Evolutionary conservation across 2,329 filamentous ascomycete species (phyloP).

Genomic region (Cylindrodendrum hubeiense): DNA sequence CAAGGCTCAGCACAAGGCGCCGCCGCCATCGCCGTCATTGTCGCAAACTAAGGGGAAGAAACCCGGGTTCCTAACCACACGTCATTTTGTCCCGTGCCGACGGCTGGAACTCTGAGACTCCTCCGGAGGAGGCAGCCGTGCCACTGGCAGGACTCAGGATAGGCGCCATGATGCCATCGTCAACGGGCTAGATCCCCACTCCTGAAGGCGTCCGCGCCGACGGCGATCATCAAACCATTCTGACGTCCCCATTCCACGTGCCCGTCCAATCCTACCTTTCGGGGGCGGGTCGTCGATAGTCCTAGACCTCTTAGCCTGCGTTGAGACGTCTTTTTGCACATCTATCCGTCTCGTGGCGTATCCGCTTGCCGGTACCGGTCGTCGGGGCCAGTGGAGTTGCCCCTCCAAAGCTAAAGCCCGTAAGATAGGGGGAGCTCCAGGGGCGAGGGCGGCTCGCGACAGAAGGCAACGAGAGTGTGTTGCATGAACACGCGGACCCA

Average conservation of each 20-base stretch:
- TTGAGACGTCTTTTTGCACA: background rate
- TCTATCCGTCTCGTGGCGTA: background rate
- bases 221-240: constrained; percentile 23
- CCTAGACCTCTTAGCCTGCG: background rate
- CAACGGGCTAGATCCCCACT: background rate
- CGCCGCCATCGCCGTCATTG: background rate
- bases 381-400: background rate
- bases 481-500: background rate
- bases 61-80: background rate
- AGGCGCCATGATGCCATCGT: constrained; percentile 3
- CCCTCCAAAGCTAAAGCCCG: background rate
- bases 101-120: background rate
- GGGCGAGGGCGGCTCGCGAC: background rate
- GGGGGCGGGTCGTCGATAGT: background rate
- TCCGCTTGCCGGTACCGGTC: background rate
- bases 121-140: background rate
- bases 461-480: background rate
- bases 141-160: background rate
- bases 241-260: constrained; percentile 24
- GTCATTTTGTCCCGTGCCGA: background rate
- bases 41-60: background rate
- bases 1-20: background rate
- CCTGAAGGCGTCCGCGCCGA: background rate
- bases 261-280: constrained; percentile 3
- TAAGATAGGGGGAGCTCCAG: background rate